Conservation (phyloP, 192 early-diverging fungal genomes). For the Funneliformis mosseae region DNA sequence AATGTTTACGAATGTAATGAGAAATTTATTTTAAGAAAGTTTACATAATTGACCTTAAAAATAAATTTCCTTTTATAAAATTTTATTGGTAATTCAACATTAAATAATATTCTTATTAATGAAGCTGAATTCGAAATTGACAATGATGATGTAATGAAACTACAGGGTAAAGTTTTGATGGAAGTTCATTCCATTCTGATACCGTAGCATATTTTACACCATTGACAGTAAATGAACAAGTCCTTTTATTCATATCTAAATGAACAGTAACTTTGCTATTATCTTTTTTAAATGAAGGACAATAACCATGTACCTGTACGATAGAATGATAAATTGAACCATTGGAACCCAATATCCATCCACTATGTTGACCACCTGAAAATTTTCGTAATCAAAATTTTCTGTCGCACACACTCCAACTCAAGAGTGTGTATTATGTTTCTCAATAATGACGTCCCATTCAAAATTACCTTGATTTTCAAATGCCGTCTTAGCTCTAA, state of each 20-base stretch:
- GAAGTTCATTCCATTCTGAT: slow-evolving; percentile 17
- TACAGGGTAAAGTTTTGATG: slow-evolving; percentile 25
- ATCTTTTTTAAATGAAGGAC: slow-evolving; percentile 2
- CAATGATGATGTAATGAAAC: slow-evolving; percentile 5
- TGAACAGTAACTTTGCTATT: slow-evolving; percentile 20
- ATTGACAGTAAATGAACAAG: slow-evolving; percentile 25
- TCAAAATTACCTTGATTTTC: background rate
- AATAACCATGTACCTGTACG: background rate
- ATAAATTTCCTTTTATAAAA: too few relatives aligned
- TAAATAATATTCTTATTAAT: too few relatives aligned
- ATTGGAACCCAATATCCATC: background rate
- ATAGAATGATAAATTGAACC: slow-evolving; percentile 2
- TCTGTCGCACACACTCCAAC: slow-evolving; percentile 4
- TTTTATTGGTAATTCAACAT: too few relatives aligned
- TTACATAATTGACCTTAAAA: too few relatives aligned
- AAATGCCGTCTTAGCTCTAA: background rate
- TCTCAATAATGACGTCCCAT: slow-evolving; percentile 24
- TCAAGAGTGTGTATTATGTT: background rate
- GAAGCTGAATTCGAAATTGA: background rate
- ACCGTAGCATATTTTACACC: slow-evolving; percentile 4
- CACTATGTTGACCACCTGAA: background rate
- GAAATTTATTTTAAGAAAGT: too few relatives aligned
- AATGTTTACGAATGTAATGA: too few relatives aligned
- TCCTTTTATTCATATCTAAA: slow-evolving; percentile 29
- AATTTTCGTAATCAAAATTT: slow-evolving; percentile 2